Conservation (phyloP, 2,329 filamentous ascomycete genomes). For the Coleophoma crateriformis region DNA sequence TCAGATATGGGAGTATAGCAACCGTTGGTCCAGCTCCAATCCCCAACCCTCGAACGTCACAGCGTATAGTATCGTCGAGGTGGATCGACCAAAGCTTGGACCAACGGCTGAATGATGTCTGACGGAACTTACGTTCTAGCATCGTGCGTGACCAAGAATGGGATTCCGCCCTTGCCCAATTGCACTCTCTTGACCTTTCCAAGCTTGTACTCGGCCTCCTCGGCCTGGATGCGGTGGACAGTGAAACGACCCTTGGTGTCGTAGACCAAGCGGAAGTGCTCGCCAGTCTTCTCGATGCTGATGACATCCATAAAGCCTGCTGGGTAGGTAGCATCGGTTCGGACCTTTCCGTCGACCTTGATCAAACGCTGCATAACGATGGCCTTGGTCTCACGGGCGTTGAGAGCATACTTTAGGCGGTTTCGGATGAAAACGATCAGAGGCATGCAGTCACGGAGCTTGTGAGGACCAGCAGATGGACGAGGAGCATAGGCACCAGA, state of each 20-base stretch:
- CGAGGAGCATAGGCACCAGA: slow-evolving; percentile 79
- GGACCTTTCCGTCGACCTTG: slow-evolving; percentile 99
- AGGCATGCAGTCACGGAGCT: slow-evolving; percentile 97
- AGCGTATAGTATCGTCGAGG: slow-evolving; percentile 4
- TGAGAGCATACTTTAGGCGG: slow-evolving; percentile 99
- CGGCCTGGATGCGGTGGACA: slow-evolving; percentile 96
- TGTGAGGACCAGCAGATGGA: slow-evolving; percentile 86
- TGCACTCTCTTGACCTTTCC: slow-evolving; percentile 99
- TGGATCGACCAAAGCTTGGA: slow-evolving; percentile 87
- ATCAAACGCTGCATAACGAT: slow-evolving; percentile 99
- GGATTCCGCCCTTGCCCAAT: slow-evolving; percentile 98
- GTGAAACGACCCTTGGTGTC: slow-evolving; percentile 99
- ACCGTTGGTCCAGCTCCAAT: slow-evolving; percentile 28
- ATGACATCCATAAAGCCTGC: slow-evolving; percentile 99
- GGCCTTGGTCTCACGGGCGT: slow-evolving; percentile 93
- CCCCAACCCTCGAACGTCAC: slow-evolving; percentile 9
- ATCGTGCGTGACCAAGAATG: slow-evolving; percentile 99
- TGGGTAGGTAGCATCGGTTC: slow-evolving; percentile 96
- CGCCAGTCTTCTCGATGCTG: slow-evolving; percentile 98
- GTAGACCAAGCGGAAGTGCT: slow-evolving; percentile 99
- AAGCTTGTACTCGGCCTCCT: slow-evolving; percentile 99
- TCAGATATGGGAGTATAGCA: slow-evolving; percentile 21
- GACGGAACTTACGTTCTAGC: slow-evolving; percentile 99
- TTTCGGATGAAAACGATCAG: slow-evolving; percentile 97
- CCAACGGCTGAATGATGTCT: slow-evolving; percentile 99